phyloP scores from a whole-genome alignment of 495 filamentous ascomycete species.

The Daldinia vernicosa region DNA sequence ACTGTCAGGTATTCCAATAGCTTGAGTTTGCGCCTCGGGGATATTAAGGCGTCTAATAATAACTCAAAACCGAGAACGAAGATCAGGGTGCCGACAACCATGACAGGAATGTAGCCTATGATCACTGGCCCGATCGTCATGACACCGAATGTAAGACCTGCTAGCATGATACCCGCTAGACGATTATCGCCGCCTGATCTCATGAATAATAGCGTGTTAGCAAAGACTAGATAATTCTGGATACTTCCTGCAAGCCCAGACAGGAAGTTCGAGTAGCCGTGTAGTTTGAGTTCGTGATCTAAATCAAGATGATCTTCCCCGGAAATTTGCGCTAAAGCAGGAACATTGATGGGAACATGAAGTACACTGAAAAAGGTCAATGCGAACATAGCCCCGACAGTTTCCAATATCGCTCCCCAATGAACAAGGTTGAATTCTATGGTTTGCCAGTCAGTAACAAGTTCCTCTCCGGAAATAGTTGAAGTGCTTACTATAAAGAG shows the following conservation, averaged over 20 bases:
- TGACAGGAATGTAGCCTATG: conserved; percentile 93
- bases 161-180: conserved; percentile 86
- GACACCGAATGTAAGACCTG: conserved; percentile 78
- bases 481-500: conserved; percentile 77
- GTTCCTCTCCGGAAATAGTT: background rate
- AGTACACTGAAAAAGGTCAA: conserved; percentile 97
- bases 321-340: conserved; percentile 85
- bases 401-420: conserved; percentile 80
- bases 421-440: conserved; percentile 77
- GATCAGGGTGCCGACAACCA: conserved; percentile 95
- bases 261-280: conserved; percentile 90
- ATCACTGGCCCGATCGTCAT: conserved; percentile 85
- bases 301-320: conserved; percentile 92
- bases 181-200: conserved; percentile 87
- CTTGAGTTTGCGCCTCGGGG: conserved; percentile 86
- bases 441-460: conserved; percentile 39
- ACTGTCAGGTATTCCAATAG: conserved; percentile 88
- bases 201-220: conserved; percentile 95
- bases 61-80: conserved; percentile 94
- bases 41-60: conserved; percentile 83
- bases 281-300: conserved; percentile 89
- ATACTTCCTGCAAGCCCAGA: conserved; percentile 89
- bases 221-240: conserved; percentile 97
- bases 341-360: conserved; percentile 97
- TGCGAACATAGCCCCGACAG: conserved; percentile 94